These are phyloP conservation scores for Kernera saxatilis DNA, from an alignment of 345 rosid genomes.

Conservation along the genomic window DNA sequence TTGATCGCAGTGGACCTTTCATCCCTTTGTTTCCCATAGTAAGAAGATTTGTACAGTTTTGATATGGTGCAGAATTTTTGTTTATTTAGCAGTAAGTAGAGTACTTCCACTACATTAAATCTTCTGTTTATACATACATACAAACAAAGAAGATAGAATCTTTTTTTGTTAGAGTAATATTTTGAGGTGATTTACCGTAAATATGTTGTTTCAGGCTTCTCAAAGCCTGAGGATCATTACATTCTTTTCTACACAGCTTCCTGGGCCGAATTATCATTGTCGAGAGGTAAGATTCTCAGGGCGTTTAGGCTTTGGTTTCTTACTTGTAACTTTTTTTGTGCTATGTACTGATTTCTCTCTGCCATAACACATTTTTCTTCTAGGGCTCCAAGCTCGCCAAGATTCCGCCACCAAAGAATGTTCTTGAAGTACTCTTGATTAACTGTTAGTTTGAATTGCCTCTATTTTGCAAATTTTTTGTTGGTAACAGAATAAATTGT, in stretches of 20 bases:
- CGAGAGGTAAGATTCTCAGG: slow-evolving; percentile 47
- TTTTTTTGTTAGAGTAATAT: neutral
- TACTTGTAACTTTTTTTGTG: neutral
- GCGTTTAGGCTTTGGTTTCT: neutral
- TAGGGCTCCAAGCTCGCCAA: slow-evolving; percentile 76
- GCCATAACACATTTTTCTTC: slow-evolving; percentile 1
- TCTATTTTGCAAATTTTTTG: neutral
- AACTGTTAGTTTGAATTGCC: slow-evolving; percentile 43
- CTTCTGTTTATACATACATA: neutral
- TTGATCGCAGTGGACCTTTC: slow-evolving; percentile 69
- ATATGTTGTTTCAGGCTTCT: slow-evolving; percentile 43
- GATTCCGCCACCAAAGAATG: slow-evolving; percentile 57
- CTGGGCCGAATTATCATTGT: slow-evolving; percentile 87
- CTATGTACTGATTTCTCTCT: neutral
- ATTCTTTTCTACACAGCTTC: slow-evolving; percentile 84
- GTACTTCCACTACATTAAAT: neutral
- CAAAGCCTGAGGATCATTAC: slow-evolving; percentile 69
- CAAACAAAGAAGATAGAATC: neutral
- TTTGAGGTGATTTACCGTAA: neutral
- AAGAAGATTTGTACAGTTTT: slow-evolving; percentile 73
- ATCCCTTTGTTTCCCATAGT: slow-evolving; percentile 66
- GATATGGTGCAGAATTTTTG: slow-evolving; percentile 76
- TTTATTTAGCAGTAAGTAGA: slow-evolving; percentile 66
- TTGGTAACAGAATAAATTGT: too few species aligned
- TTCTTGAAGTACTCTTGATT: slow-evolving; percentile 51